Evolutionary conservation across 164 flowering plant genomes (phyloP).

Genomic region (Houttuynia cordata): DNA sequence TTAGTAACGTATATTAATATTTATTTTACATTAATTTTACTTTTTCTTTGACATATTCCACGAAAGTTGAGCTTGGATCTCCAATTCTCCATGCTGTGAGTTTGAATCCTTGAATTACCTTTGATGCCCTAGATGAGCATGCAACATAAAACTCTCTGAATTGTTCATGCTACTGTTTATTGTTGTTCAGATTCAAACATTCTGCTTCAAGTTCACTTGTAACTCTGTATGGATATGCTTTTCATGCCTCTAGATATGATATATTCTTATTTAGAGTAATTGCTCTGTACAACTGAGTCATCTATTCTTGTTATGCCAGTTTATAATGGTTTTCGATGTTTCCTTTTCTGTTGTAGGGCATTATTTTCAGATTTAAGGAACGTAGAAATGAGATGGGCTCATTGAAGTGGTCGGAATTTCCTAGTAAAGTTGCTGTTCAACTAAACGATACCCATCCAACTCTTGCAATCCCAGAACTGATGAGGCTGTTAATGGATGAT

Average conservation of each 20-base stretch:
- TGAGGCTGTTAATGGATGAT: constrained; percentile 87
- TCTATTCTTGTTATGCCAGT: no score
- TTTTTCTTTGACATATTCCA: no score
- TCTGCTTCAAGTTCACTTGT: background rate
- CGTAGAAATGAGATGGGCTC: constrained; percentile 40
- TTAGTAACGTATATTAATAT: background rate
- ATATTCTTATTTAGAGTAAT: no score
- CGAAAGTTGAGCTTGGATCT: no score
- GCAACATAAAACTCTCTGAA: background rate
- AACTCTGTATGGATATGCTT: background rate
- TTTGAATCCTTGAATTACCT: background rate
- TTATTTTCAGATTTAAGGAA: constrained; percentile 83
- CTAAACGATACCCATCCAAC: constrained; percentile 99
- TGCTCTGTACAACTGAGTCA: no score
- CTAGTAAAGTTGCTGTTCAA: constrained; percentile 86
- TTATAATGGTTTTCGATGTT: background rate
- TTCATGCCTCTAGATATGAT: no score
- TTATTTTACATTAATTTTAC: background rate
- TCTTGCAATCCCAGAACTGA: constrained; percentile 91
- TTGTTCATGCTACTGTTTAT: background rate
- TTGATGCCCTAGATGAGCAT: background rate
- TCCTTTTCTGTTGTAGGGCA: constrained; percentile 45
- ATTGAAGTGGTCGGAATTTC: constrained; percentile 76
- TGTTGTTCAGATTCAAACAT: background rate
- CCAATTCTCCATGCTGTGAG: background rate